Evolutionary conservation across 768 basidiomycete genomes (phyloP).

Genomic region (Agrocybe praecox): DNA sequence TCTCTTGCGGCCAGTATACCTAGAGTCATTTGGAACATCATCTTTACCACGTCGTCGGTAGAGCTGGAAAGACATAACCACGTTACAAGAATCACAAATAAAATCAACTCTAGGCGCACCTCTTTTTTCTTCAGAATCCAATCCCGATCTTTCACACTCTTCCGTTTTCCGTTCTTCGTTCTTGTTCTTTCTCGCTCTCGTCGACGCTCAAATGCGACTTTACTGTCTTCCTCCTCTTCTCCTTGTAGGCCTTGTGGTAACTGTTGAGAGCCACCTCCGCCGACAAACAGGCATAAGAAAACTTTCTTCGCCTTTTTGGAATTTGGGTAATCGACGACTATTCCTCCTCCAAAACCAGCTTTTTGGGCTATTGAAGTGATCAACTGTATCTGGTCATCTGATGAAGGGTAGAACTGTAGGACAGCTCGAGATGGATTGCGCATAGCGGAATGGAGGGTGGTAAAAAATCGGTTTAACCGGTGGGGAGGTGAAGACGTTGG

Average conservation of each 20-base stretch:
- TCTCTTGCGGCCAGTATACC: constrained; percentile 92
- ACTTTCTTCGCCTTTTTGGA: constrained; percentile 95
- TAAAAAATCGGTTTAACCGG: constrained; percentile 87
- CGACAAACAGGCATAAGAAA: constrained; percentile 91
- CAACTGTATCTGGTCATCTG: constrained; percentile 95
- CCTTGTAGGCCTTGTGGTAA: constrained; percentile 80
- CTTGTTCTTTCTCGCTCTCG: constrained; percentile 66
- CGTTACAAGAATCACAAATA: constrained; percentile 2
- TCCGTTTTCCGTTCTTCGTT: constrained; percentile 68
- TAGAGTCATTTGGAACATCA: constrained; percentile 81
- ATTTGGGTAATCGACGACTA: constrained; percentile 97
- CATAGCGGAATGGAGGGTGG: constrained; percentile 85
- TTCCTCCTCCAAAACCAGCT: constrained; percentile 95
- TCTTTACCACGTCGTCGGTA: constrained; percentile 88
- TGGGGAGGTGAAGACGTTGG: constrained; percentile 89
- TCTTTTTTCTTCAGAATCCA: constrained; percentile 99
- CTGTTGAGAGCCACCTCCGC: constrained; percentile 66
- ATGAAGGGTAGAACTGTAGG: constrained; percentile 95
- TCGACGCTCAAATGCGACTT: constrained; percentile 75
- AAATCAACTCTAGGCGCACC: constrained; percentile 40
- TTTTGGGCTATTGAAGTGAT: constrained; percentile 92
- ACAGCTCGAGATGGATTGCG: constrained; percentile 85
- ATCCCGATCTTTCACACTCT: constrained; percentile 73
- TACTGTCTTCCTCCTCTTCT: constrained; percentile 58
- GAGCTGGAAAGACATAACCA: constrained; percentile 42